Conservation (phyloP, 2,329 filamentous ascomycete species). For the Calonectria pauciramosa region DNA sequence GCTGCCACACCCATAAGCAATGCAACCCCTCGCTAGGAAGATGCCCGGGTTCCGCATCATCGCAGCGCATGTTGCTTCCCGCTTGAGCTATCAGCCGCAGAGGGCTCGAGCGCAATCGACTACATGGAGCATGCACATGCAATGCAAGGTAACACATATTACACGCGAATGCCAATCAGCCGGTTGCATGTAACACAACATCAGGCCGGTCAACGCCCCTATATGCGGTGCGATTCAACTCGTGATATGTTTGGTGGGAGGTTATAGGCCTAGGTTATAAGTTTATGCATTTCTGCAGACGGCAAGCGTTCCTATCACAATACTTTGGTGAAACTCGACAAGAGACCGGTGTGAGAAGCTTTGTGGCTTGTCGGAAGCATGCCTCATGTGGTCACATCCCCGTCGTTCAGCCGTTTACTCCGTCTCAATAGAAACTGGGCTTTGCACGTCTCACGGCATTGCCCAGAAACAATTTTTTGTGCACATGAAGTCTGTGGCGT, state of each 20-base stretch:
- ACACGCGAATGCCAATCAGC: background rate
- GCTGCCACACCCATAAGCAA: slow-evolving; percentile 20
- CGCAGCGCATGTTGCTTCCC: slow-evolving; percentile 31
- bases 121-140: slow-evolving; percentile 27
- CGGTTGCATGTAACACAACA: background rate
- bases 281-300: background rate
- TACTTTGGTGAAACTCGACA: background rate
- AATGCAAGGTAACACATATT: slow-evolving; percentile 29
- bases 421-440: background rate
- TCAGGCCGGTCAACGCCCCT: background rate
- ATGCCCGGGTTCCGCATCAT: slow-evolving; percentile 27
- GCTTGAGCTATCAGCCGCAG: slow-evolving; percentile 34
- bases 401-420: background rate
- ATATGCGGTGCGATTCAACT: background rate
- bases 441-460: background rate
- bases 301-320: background rate
- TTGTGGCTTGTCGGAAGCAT: slow-evolving; percentile 5
- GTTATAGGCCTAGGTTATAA: slow-evolving; percentile 5
- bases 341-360: slow-evolving; percentile 11
- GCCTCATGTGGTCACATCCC: background rate
- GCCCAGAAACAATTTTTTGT: background rate
- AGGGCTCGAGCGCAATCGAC: slow-evolving; percentile 32
- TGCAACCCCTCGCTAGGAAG: slow-evolving; percentile 22
- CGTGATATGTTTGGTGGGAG: background rate
- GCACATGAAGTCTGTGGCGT: background rate